Evolutionary conservation across 352 stramenopile genomes (phyloP), one percentile per base, ranked within the genome.

Genomic region (Globisporangium nodosum): DNA sequence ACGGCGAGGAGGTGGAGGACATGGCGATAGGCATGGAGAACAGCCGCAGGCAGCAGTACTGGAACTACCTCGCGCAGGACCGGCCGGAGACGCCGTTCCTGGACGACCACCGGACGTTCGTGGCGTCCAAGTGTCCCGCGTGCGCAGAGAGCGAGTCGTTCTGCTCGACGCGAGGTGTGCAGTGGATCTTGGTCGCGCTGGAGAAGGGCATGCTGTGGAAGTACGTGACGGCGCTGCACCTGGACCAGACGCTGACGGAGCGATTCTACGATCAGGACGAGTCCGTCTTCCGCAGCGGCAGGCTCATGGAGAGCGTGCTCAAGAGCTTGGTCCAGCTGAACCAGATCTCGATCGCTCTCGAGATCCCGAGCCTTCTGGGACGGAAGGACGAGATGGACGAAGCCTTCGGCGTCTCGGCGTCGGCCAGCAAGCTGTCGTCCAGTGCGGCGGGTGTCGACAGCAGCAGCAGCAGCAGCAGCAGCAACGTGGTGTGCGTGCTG

Each of bases 141-240:
- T 89, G 80, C 50, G 68, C 49, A 13, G 61, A 75, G 24, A 88
- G 60, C 45, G 78, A 88, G 21, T 77, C 72, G 21, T 87, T 88
- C 56, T 73, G 80, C 57, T 89, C 78, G 37, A 86, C 79, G 12
- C 80, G 83, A 35, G 83, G 83, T 21, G 60, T 91, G 27, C 83
- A 92, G 58, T 92, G 83, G 83, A 52, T 92, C 7, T 46, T 92
- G 15, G 54, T 71, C 12, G 83, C 81, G n/a, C 54, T 92, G 11
- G 81, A 86, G 40, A 83, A 76, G 48, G 70, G 80, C 16, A 63
- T 61, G 20, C 50, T 92, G 13, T 79, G 69, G 60, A 69, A 74
- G n/a, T 85, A 81, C 31, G 70, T 81, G 39, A 70, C 77, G 4
- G 79, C 73, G n/a, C 49, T 90, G 35, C 72, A 81, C 47, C 58